Evolutionary conservation across 768 basidiomycete genomes (phyloP), one percentile per base, ranked within the genome.

Genomic region (Boletus vermiculosoides): DNA sequence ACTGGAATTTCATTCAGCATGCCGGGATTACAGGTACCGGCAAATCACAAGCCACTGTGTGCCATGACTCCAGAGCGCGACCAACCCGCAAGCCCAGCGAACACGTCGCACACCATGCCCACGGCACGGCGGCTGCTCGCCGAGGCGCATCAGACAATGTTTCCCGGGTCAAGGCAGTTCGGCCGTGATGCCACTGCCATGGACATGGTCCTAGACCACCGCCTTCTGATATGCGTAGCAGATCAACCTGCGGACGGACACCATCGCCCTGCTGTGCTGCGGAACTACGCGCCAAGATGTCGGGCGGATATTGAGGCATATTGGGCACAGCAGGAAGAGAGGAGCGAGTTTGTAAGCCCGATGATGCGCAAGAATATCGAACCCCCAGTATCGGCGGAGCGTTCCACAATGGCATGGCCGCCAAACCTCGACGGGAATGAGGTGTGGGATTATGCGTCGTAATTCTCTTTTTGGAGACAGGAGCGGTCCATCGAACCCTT

Each of bases 191-290:
- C 68, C 60, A 78, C 67, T 39, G 68, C 78, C 59, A 82, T 80
- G 80, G 80, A 80, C 63, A 64, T 79, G 54, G 68, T 81, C 58
- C 71, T 83, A 54, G 78, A 78, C 60, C 67, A 60, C 55, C 53
- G 61, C 59, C 56, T 59, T 39, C 40, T 57, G 46, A 57, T 56
- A 31, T 47, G 42, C 28, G 37, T 55, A 45, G 45, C 46, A 40
- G 53, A 51, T 55, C 45, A 23, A 34, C 57, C 54, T 45, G 60
- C 30, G 50, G 59, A 48, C 18, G 50, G 45, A 40, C 45, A 49
- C 12, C 47, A 41, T 50, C 42, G 18, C 13, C 31, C 16, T 45
- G 36, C 45, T 50, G 55, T 56, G 55, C 55, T 39, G 31, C 62
- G 55, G 51, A 61, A 59, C 50, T 69, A 71, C 63, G 54, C 57